These are phyloP conservation scores for Amoebophrya sp. DNA, from an alignment of 169 alveolate genomes.

Conservation along the genomic window DNA sequence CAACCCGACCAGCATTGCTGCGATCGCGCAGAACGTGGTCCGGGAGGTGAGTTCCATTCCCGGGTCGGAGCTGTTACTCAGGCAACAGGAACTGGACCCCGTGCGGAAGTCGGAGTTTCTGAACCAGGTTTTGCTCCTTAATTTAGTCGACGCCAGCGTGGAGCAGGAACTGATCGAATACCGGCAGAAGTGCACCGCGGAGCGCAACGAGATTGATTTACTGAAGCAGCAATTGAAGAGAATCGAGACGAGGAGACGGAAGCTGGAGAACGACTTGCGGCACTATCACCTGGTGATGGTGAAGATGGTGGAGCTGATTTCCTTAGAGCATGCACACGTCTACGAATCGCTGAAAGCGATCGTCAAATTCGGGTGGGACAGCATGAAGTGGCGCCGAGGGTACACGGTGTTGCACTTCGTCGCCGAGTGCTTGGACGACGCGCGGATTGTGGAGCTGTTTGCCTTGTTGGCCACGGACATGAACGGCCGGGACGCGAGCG, in stretches of 20 bases:
- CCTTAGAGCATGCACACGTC: background rate
- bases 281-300: background rate
- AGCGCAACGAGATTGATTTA: background rate
- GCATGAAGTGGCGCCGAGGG: background rate
- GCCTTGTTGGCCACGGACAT: background rate
- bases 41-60: too few relatives aligned
- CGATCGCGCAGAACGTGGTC: too few relatives aligned
- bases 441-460: background rate
- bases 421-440: background rate
- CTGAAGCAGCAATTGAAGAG: background rate
- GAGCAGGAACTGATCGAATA: background rate
- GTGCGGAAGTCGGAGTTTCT: background rate
- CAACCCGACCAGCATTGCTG: too few relatives aligned
- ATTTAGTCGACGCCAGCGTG: background rate
- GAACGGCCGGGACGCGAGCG: background rate
- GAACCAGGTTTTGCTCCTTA: background rate
- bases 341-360: background rate
- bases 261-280: background rate
- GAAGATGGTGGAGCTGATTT: background rate
- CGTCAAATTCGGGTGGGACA: background rate
- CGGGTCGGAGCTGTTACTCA: background rate
- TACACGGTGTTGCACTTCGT: background rate
- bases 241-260: background rate
- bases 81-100: background rate
- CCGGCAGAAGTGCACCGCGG: too few relatives aligned